Percentiles rank a stretch among this genome's conserved stretches.
phyloP scores from a whole-genome alignment of 495 filamentous ascomycete genomes.

The Monascus purpureus region DNA sequence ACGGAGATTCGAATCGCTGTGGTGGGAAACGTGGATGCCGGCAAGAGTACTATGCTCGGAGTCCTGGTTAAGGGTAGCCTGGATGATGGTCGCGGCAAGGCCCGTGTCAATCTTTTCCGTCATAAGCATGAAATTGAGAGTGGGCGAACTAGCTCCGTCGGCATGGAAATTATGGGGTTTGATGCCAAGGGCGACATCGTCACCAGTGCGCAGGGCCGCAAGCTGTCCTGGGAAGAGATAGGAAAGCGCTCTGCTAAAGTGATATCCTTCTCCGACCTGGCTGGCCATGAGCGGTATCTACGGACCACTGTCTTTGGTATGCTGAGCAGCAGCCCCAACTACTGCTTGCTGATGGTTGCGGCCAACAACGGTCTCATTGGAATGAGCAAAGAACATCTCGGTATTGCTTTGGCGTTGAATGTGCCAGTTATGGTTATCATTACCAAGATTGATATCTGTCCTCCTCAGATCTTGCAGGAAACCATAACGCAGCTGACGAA shows the following conservation, averaged over 20 bases:
- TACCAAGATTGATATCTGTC: conserved; percentile 98
- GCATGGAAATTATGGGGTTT: conserved; percentile 98
- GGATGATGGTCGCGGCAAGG: conserved; percentile 89
- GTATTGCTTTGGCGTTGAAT: conserved; percentile 87
- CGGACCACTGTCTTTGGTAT: conserved; percentile 95
- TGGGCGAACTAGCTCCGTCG: conserved; percentile 88
- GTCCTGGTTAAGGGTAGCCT: conserved; percentile 91
- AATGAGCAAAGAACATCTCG: conserved; percentile 96
- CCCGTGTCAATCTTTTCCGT: conserved; percentile 89
- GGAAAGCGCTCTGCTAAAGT: conserved; percentile 90
- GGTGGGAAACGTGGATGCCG: conserved; percentile 94
- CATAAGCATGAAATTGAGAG: conserved; percentile 97
- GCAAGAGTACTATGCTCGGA: conserved; percentile 93
- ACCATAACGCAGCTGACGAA: conserved; percentile 84
- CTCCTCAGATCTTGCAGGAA: conserved; percentile 86
- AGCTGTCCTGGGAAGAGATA: conserved; percentile 95
- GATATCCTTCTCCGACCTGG: conserved; percentile 90
- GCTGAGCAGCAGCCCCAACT: conserved; percentile 89
- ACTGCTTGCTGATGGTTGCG: conserved; percentile 95
- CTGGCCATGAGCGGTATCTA: conserved; percentile 89
- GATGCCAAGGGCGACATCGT: conserved; percentile 80
- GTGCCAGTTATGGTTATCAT: conserved; percentile 97
- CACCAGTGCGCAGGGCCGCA: conserved; percentile 67
- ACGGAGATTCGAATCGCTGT: conserved; percentile 96
- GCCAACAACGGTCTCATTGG: conserved; percentile 95